Evolutionary conservation across 495 filamentous ascomycete genomes (phyloP).

Genomic region (Neurospora cerealis): DNA sequence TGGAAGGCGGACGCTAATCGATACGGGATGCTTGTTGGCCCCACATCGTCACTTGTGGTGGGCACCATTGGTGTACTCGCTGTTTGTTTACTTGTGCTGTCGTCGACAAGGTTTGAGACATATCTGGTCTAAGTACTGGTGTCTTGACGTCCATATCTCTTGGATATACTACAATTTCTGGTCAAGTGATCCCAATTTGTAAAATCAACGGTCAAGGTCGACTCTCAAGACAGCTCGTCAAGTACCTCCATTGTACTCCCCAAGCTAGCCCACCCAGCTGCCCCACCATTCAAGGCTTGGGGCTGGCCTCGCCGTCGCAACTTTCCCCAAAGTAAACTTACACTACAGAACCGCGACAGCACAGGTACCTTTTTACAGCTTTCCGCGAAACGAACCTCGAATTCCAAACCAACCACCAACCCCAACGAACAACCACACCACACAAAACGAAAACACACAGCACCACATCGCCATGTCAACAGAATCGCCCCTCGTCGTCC

Average conservation of each 20-base stretch:
- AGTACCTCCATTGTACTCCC: not conserved
- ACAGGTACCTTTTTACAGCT: not conserved
- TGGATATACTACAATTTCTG: not conserved
- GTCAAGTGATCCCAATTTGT: no score
- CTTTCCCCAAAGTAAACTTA: not conserved
- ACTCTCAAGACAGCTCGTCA: not conserved
- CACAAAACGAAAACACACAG: not conserved
- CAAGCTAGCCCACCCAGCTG: not conserved
- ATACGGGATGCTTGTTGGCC: not conserved
- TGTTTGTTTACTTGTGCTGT: not conserved
- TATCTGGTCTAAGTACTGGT: not conserved
- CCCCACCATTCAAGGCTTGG: not conserved
- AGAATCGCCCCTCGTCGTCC: conserved; percentile 40
- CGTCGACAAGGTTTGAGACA: not conserved
- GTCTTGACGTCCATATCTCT: not conserved
- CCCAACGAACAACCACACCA: not conserved
- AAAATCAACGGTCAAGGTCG: fast-evolving
- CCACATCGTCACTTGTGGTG: not conserved
- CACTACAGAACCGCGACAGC: not conserved
- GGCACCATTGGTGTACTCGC: not conserved
- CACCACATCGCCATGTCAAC: conserved; percentile 32
- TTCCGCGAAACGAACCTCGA: not conserved
- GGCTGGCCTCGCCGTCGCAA: not conserved
- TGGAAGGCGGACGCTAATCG: not conserved
- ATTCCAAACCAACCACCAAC: not conserved